A percentile compares a stretch with the other conserved stretches of the same genome.
phyloP scores from a whole-genome alignment of 2,329 filamentous ascomycete species.

The Ilyonectria robusta region DNA sequence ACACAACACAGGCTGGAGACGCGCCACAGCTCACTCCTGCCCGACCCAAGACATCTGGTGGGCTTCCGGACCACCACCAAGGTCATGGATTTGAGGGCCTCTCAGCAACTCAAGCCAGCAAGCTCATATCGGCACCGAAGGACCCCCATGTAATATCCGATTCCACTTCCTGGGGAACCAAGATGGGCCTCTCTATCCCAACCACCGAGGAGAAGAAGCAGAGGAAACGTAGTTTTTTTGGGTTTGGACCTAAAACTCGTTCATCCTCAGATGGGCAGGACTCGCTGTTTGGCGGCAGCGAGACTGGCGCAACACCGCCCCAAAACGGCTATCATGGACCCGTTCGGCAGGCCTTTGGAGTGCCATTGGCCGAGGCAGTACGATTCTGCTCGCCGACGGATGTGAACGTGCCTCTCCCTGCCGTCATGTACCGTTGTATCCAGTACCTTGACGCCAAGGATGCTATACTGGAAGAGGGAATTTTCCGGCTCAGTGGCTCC shows the following conservation, averaged over 20 bases:
- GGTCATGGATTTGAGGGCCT: conserved; percentile 53
- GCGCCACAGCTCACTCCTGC: conserved; percentile 60
- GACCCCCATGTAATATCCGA: conserved; percentile 90
- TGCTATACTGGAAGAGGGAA: conserved; percentile 89
- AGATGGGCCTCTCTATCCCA: conserved; percentile 66
- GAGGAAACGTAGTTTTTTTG: conserved; percentile 84
- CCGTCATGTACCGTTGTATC: conserved; percentile 95
- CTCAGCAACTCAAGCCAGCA: conserved; percentile 56
- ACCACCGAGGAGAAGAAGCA: conserved; percentile 81
- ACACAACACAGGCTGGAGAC: conserved; percentile 67
- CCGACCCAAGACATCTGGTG: conserved; percentile 55
- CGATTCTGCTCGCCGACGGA: conserved; percentile 82
- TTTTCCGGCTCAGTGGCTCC: conserved; percentile 97
- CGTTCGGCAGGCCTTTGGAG: conserved; percentile 84
- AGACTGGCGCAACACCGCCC: conserved; percentile 59
- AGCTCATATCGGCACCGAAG: conserved; percentile 84
- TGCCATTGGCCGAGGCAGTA: conserved; percentile 87
- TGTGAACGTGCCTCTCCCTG: conserved; percentile 82
- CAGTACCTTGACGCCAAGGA: conserved; percentile 90
- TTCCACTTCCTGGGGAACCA: conserved; percentile 88
- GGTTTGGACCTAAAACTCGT: conserved; percentile 75
- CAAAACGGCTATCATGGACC: conserved; percentile 65
- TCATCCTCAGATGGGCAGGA: conserved; percentile 72
- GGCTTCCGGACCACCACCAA: conserved; percentile 55
- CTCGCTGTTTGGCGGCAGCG: conserved; percentile 66